These are phyloP conservation scores for Diaporthe citri DNA, from an alignment of 2,329 filamentous ascomycete species.

Conservation along the genomic window DNA sequence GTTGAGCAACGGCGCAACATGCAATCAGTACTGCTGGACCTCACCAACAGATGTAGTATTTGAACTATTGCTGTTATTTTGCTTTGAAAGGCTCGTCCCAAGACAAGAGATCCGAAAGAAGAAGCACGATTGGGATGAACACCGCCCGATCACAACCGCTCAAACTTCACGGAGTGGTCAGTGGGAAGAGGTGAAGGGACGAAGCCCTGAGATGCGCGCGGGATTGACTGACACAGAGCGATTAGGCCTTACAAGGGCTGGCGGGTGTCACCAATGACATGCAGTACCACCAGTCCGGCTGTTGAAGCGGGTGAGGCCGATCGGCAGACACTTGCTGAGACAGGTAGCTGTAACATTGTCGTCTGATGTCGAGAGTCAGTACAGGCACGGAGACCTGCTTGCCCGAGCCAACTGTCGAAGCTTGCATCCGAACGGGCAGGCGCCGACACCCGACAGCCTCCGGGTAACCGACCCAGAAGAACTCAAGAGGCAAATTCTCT, in stretches of 20 bases:
- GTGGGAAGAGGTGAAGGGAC: too few relatives aligned
- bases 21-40: too few relatives aligned
- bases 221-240: too few relatives aligned
- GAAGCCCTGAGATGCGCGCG: background rate
- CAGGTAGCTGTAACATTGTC: slow-evolving; percentile 12
- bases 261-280: background rate
- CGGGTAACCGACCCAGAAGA: background rate
- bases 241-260: background rate
- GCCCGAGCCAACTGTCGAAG: background rate
- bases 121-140: too few relatives aligned
- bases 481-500: background rate
- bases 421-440: background rate
- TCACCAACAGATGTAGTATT: too few relatives aligned
- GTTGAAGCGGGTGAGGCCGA: background rate
- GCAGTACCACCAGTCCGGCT: background rate
- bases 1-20: too few relatives aligned
- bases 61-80: too few relatives aligned
- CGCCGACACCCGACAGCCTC: background rate
- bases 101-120: too few relatives aligned
- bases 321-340: slow-evolving; percentile 24
- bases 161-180: too few relatives aligned
- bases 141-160: too few relatives aligned
- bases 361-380: slow-evolving; percentile 19
- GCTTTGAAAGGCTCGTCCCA: too few relatives aligned
- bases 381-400: slow-evolving; percentile 3